Conservation (phyloP, 805 yeast genomes). For the Candida odintsovae region DNA sequence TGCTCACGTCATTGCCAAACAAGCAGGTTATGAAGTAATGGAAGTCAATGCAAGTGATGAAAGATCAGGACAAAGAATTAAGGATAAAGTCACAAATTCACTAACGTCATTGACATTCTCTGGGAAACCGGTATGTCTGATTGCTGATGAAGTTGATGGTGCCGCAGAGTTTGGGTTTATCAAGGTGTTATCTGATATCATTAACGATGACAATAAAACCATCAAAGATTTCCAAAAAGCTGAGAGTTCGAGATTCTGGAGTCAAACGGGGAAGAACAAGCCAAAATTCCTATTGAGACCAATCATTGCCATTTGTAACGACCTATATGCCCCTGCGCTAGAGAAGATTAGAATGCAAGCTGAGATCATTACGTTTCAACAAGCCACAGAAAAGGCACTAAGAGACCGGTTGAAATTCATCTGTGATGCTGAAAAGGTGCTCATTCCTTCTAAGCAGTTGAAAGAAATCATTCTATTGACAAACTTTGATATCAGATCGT, state of each 20-base stretch:
- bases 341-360: conserved; percentile 69
- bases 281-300: conserved; percentile 62
- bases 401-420: conserved; percentile 44
- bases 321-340: conserved; percentile 67
- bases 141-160: conserved; percentile 90
- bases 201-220: conserved; percentile 53
- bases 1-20: conserved; percentile 78
- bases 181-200: conserved; percentile 49
- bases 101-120: conserved; percentile 59
- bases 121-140: conserved; percentile 72
- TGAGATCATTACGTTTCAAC: conserved; percentile 63
- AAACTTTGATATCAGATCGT: conserved; percentile 80
- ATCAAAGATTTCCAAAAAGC: conserved; percentile 27
- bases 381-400: conserved; percentile 44
- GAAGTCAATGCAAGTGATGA: conserved; percentile 88
- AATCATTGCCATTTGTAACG: conserved; percentile 88
- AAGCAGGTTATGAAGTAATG: conserved; percentile 70
- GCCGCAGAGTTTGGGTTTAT: conserved; percentile 62
- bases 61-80: conserved; percentile 52
- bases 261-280: conserved; percentile 28
- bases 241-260: conserved; percentile 20
- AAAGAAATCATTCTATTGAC: conserved; percentile 63
- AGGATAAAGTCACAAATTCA: conserved; percentile 54
- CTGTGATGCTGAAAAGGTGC: conserved; percentile 49
- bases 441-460: conserved; percentile 43